Evolutionary conservation across 352 stramenopile genomes (phyloP).

Genomic region (Blastocystis sp.): DNA sequence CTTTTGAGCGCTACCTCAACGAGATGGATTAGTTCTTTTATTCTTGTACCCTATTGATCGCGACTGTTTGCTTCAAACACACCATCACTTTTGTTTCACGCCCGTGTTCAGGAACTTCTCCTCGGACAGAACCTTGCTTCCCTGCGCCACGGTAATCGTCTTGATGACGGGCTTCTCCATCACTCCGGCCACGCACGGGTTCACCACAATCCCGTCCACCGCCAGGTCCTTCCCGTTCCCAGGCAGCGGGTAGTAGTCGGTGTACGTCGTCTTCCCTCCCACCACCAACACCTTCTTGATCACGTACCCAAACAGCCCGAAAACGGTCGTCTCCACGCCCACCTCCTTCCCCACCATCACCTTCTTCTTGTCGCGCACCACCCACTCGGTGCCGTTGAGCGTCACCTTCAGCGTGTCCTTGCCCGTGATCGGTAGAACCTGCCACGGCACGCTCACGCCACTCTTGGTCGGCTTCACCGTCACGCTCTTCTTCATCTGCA

Average conservation of each 20-base stretch:
- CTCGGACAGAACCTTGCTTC: no score
- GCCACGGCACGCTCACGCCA: not conserved
- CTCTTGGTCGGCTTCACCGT: not conserved
- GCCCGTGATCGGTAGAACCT: not conserved
- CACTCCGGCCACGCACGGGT: no score
- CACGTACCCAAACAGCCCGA: not conserved
- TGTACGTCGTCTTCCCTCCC: no score
- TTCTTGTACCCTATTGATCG: not conserved
- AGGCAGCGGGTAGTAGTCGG: no score
- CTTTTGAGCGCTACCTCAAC: constrained; percentile 30
- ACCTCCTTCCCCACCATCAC: not conserved
- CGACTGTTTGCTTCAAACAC: not conserved
- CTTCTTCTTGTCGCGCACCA: not conserved
- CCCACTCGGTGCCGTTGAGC: not conserved
- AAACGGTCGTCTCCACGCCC: not conserved
- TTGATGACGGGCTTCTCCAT: no score
- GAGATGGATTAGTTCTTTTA: constrained; percentile 20
- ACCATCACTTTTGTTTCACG: no score
- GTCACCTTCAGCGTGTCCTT: not conserved
- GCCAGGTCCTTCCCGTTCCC: no score
- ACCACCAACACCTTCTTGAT: no score
- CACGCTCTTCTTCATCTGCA: not conserved
- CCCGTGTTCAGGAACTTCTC: no score
- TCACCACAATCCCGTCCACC: no score
- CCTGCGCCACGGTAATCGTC: no score